Evolutionary conservation across 148 eudicot species (phyloP), one percentile per base, ranked within the genome.

Genomic region (Camellia lanceoleosa): DNA sequence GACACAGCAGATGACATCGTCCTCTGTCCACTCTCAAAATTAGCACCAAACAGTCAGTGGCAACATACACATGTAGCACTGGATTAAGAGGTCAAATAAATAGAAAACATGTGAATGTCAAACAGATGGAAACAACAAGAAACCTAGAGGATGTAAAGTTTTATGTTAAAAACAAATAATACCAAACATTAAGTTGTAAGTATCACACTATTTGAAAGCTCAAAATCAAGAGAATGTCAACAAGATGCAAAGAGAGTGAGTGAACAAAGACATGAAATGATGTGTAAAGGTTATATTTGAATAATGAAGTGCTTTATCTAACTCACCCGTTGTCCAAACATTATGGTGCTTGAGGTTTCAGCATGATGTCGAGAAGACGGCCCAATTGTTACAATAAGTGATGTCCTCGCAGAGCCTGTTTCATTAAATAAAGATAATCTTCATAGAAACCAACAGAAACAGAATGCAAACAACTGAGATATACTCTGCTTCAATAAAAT

Each of bases 301-400:
- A 62, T 12, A 2, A 8, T 66, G 43, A 80, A 63, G 38, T 14
- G 41, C 0, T 15, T 38, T 18, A 46, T 76, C 47, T 66, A 80
- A 82, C 97, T 88, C 79, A 96, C 99, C 79, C 98, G 86, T 83
- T 96, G 98, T 71, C 98, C 99, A 86, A 96, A 96, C 97, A 93
- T 89, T 78, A 96, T 82, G 49, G 98, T 96, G 87, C 98, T 93
- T 79, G 92, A 83, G 74, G 98, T 93, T 90, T 96, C 99, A 71
- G 94, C 92, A 88, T 96, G 89, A 85, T 93, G 93, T 20, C 95
- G 87, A 82, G 94, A 91, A 79, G 97, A 96, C 73, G 99, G 98
- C 54, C 99, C 99, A 63, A 96, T 77, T 13, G 94, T 96, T 79
- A 92, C 83, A 73, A 96, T 92, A 61, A 96, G 93, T 19, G 99